phyloP scores from a whole-genome alignment of 2,329 filamentous ascomycete species.

The Coniella lustricola region DNA sequence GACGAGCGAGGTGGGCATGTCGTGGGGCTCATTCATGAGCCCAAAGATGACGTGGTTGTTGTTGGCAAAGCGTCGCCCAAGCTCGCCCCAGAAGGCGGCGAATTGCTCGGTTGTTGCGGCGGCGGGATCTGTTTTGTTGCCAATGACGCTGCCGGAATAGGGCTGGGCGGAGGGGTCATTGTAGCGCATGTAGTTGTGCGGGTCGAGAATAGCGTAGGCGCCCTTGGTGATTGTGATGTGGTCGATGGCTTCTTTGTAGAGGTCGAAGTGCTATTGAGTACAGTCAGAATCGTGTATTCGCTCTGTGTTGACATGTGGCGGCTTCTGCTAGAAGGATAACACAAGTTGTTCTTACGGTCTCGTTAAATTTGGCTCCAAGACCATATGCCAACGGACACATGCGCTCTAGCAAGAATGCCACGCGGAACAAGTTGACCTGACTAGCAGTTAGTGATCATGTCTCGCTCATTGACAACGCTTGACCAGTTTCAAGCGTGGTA shows the following conservation, averaged over 20 bases:
- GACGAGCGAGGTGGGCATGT: constrained; percentile 39
- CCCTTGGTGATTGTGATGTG: constrained; percentile 42
- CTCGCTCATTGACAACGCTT: not conserved
- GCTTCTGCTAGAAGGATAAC: not conserved
- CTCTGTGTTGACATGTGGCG: not conserved
- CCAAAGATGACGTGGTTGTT: constrained; percentile 43
- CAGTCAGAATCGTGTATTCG: not conserved
- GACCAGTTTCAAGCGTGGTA: not conserved
- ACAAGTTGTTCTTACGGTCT: constrained; percentile 25
- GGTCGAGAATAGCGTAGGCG: constrained; percentile 40
- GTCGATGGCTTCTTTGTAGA: constrained; percentile 39
- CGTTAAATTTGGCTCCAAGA: constrained; percentile 41
- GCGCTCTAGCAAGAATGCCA: constrained; percentile 43
- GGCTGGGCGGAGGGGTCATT: constrained; percentile 44
- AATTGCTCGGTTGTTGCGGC: constrained; percentile 41
- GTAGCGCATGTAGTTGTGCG: constrained; percentile 49
- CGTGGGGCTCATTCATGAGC: constrained; percentile 45
- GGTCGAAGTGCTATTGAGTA: constrained; percentile 30
- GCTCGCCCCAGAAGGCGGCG: constrained; percentile 41
- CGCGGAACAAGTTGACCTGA: constrained; percentile 37
- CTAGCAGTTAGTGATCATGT: not conserved
- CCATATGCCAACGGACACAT: constrained; percentile 41
- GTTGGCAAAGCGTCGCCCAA: constrained; percentile 37
- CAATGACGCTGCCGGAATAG: constrained; percentile 40
- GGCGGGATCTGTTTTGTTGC: constrained; percentile 34